phyloP scores from a whole-genome alignment of 2,329 filamentous ascomycete genomes.

The Herpotrichia juniperi region DNA sequence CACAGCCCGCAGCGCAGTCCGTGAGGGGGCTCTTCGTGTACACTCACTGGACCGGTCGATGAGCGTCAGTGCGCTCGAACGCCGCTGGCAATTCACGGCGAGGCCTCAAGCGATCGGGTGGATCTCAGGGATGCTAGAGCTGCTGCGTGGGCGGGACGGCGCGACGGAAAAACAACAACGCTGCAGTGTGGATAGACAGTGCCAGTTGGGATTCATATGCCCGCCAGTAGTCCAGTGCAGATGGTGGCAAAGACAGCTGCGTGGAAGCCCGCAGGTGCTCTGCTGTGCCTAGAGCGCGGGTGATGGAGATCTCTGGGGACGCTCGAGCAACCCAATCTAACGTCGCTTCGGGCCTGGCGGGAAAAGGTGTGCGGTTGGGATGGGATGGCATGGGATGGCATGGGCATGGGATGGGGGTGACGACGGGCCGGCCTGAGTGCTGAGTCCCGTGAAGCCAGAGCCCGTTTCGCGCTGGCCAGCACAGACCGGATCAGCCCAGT shows the following conservation, averaged over 20 bases:
- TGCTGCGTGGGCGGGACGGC: conserved; percentile 43
- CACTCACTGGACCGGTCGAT: neutral
- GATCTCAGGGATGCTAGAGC: neutral
- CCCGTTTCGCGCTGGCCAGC: conserved; percentile 28
- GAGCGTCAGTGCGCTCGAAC: neutral
- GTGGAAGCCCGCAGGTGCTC: conserved; percentile 12
- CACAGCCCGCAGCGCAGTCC: conserved; percentile 41
- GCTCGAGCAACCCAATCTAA: conserved; percentile 44
- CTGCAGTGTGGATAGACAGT: neutral
- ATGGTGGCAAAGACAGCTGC: conserved; percentile 18
- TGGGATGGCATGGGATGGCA: conserved; percentile 13
- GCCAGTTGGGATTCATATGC: neutral
- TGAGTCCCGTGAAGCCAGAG: conserved; percentile 25
- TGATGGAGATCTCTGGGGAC: conserved; percentile 44
- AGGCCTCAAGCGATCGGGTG: neutral
- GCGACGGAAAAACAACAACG: conserved; percentile 16
- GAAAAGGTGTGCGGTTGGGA: conserved; percentile 31
- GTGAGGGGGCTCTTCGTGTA: conserved; percentile 17
- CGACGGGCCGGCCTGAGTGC: conserved; percentile 31
- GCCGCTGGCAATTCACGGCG: neutral
- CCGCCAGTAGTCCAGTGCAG: too few species aligned
- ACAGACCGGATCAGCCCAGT: conserved; percentile 23
- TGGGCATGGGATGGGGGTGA: conserved; percentile 20
- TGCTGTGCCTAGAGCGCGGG: conserved; percentile 36
- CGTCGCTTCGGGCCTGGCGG: conserved; percentile 40